phyloP scores from a whole-genome alignment of 768 basidiomycete genomes.

The Candolleomyces aberdarensis region DNA sequence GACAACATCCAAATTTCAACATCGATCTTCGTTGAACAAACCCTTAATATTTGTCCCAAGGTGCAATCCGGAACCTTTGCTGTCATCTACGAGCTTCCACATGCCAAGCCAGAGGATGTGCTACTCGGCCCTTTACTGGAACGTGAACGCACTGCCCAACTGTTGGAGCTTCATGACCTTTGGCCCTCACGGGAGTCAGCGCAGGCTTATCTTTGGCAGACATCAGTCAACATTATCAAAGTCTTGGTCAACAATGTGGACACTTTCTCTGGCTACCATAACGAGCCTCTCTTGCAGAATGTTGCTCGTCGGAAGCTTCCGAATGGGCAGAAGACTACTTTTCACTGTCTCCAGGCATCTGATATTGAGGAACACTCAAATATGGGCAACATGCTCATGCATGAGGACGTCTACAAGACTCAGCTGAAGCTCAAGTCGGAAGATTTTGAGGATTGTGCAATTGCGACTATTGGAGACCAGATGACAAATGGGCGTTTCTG shows the following conservation, averaged over 20 bases:
- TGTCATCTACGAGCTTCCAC: conserved; percentile 24
- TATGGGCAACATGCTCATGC: conserved; percentile 24
- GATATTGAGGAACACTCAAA: conserved; percentile 31
- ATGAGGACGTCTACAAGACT: conserved; percentile 21
- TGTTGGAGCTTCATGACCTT: conserved; percentile 1
- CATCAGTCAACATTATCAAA: neutral
- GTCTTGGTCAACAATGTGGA: neutral
- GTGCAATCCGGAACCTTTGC: conserved; percentile 34
- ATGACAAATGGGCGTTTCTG: conserved; percentile 17
- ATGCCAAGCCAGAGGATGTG: conserved; percentile 18
- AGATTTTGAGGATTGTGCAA: conserved; percentile 10
- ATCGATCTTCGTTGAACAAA: conserved; percentile 30
- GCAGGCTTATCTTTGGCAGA: neutral
- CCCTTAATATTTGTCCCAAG: conserved; percentile 21
- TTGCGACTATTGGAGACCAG: conserved; percentile 20
- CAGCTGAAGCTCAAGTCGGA: conserved; percentile 17
- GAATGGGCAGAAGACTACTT: conserved; percentile 20
- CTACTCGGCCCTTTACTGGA: conserved; percentile 17
- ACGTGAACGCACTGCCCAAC: conserved; percentile 8
- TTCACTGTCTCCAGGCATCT: conserved; percentile 16
- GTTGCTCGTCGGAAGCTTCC: conserved; percentile 14
- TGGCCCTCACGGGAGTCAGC: neutral
- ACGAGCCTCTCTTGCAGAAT: conserved; percentile 15
- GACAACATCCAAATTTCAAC: conserved; percentile 27
- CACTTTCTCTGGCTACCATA: neutral